phyloP scores from a whole-genome alignment of 345 rosid species.

The Cardamine chenopodiifolia region DNA sequence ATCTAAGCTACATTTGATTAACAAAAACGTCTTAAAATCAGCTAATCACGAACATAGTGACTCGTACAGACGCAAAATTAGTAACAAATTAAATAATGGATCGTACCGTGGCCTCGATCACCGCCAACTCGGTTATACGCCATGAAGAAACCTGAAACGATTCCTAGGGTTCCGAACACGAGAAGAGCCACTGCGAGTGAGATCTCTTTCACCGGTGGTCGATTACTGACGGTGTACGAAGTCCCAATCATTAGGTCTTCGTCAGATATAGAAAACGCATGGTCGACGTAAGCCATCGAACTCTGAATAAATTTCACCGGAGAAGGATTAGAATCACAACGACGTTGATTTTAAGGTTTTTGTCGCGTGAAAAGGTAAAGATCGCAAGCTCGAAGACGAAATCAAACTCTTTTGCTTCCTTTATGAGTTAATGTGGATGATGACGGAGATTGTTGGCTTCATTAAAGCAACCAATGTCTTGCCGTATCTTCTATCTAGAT shows the following conservation, averaged over 20 bases:
- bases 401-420: slow-evolving; percentile 32
- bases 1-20: background rate
- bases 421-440: slow-evolving; percentile 25
- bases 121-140: slow-evolving; percentile 79
- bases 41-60: background rate
- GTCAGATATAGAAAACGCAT: slow-evolving; percentile 94
- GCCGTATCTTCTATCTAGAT: background rate
- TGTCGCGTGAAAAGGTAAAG: slow-evolving; percentile 24
- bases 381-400: slow-evolving; percentile 28
- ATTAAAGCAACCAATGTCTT: slow-evolving; percentile 2
- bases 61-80: slow-evolving; percentile 18
- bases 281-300: slow-evolving; percentile 95
- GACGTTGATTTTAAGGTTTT: slow-evolving; percentile 6
- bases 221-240: slow-evolving; percentile 64
- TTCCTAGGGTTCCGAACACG: slow-evolving; percentile 76
- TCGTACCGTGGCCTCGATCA: slow-evolving; percentile 81
- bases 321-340: slow-evolving; percentile 7
- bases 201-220: slow-evolving; percentile 95
- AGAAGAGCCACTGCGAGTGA: slow-evolving; percentile 88
- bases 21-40: background rate
- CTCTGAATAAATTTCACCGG: slow-evolving; percentile 24
- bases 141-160: slow-evolving; percentile 74
- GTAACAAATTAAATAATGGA: background rate
- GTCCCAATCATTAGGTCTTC: slow-evolving; percentile 88
- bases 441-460: background rate